Percentiles rank a stretch among this genome's conserved stretches.
These are phyloP conservation scores for Sporisorium scitamineum DNA, from an alignment of 1,284 basidiomycete genomes.

Conservation along the genomic window DNA sequence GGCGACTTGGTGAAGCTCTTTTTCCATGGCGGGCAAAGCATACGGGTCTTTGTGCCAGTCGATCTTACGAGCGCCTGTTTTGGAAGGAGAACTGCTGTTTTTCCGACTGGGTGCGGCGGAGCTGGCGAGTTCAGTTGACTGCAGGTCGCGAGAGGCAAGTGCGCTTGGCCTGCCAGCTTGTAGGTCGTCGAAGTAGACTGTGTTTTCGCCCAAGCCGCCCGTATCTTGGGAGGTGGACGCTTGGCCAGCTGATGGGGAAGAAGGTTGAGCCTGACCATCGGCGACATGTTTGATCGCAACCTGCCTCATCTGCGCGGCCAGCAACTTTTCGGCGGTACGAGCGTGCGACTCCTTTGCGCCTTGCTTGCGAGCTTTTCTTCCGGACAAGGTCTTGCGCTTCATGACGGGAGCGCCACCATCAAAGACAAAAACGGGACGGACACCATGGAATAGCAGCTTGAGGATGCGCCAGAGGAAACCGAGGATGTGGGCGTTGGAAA, in stretches of 20 bases:
- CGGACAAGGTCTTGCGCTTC: conserved; percentile 70
- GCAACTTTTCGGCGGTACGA: conserved; percentile 79
- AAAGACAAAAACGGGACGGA: conserved; percentile 86
- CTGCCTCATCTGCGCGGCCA: conserved; percentile 91
- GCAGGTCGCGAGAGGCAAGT: conserved; percentile 78
- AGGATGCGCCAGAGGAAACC: conserved; percentile 86
- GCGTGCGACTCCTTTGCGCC: conserved; percentile 68
- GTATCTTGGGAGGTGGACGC: not conserved
- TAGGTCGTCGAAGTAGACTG: conserved; percentile 62
- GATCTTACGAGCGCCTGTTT: conserved; percentile 57
- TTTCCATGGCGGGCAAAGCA: conserved; percentile 62
- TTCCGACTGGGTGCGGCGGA: conserved; percentile 27
- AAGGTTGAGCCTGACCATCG: conserved; percentile 17
- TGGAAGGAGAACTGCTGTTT: conserved; percentile 70
- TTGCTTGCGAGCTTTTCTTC: conserved; percentile 76
- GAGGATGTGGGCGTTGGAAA: conserved; percentile 93
- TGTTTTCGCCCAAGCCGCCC: conserved; percentile 71
- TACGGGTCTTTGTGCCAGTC: conserved; percentile 68
- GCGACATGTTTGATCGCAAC: conserved; percentile 82
- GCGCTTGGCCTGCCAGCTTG: conserved; percentile 28
- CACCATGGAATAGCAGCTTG: conserved; percentile 91
- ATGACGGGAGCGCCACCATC: conserved; percentile 76
- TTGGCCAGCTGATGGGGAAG: conserved; percentile 15
- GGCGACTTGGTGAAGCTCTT: conserved; percentile 48
- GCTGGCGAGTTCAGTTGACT: conserved; percentile 17